Base-by-base conservation (phyloP, 23 red algal species). In the Gracilaria gracilis region DNA sequence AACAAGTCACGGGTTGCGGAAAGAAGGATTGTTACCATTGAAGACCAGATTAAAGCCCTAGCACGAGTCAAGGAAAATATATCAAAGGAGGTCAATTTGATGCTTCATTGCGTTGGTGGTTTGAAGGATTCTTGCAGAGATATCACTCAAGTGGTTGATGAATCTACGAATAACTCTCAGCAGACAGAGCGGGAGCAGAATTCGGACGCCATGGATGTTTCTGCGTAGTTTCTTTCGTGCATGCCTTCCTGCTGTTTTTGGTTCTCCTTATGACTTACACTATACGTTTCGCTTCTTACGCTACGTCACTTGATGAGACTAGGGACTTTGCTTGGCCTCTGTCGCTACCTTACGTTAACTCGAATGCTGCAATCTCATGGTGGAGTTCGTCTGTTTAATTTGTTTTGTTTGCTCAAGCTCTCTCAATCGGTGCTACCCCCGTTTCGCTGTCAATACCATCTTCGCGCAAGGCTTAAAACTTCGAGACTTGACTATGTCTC, bases 21-120 rank as follows among this genome's bases (percentile, higher is more conserved):
- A 73, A 23, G 16, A 40, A 37, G 24, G 15, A 42, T 73, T 73
- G 16, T 40, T 40, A 11, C 67, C 38, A 44, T 44, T 40, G 34
- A 73, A 12, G 67, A 40, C 28, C 67, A 73, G 67, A 40, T 73
- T 24, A n/a, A 37, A 21, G 67, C 67, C 9, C 24, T 73, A 35
- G 33, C 11, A 44, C 31, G 67, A 44, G 67, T 73, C 20, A 73
- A 73, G 67, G 67, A 73, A 23, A 44, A 73, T 44, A 73, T 73
- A 29, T 73, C 67, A 7, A 73, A 73, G 16, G 67, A 73, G 35
- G 33, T 73, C 16, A 37, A 44, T 24, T 73, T 73, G 67, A 40
- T 73, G 67, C 7, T 73, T 42, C 67, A 73, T 73, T 73, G 67
- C 16, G 67, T 44, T 12, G 67, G 28, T 42, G 67, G 67, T 42